Evolutionary conservation across 495 filamentous ascomycete species (phyloP).

Genomic region (Penicillium lagena): DNA sequence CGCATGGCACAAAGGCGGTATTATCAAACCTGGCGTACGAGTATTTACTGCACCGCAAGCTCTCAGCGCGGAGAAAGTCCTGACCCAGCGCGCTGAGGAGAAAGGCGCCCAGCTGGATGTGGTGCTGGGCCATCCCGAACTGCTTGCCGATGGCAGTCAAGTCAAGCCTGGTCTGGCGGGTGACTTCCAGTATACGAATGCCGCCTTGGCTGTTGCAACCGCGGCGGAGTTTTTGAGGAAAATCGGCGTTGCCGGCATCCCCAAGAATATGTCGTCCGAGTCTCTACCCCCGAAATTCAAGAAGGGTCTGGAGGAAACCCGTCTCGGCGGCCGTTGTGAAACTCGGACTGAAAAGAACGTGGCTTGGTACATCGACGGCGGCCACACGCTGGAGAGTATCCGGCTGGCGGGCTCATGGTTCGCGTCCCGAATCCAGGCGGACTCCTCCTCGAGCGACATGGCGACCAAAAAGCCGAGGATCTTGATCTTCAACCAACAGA

Average conservation of each 20-base stretch:
- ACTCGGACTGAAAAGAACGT: slow-evolving; percentile 60
- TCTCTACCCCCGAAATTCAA: slow-evolving; percentile 61
- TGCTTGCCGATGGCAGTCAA: slow-evolving; percentile 33
- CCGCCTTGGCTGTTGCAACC: slow-evolving; percentile 72
- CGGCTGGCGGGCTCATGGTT: slow-evolving; percentile 79
- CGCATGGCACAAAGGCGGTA: slow-evolving; percentile 95
- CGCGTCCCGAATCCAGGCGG: slow-evolving; percentile 41
- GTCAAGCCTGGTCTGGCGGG: slow-evolving; percentile 73
- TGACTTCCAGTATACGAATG: slow-evolving; percentile 81
- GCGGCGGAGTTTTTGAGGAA: slow-evolving; percentile 52
- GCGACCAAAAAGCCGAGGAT: slow-evolving; percentile 44
- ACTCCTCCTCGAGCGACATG: slow-evolving; percentile 40
- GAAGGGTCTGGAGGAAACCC: slow-evolving; percentile 66
- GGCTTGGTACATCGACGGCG: slow-evolving; percentile 85
- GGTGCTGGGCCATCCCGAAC: slow-evolving; percentile 55
- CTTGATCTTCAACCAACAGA: slow-evolving; percentile 95
- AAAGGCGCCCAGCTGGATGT: slow-evolving; percentile 54
- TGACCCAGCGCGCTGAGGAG: slow-evolving; percentile 64
- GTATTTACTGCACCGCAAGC: slow-evolving; percentile 74
- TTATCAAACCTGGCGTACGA: slow-evolving; percentile 67
- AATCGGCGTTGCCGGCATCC: slow-evolving; percentile 34
- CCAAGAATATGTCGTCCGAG: slow-evolving; percentile 39
- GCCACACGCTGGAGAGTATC: slow-evolving; percentile 86
- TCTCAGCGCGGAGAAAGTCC: slow-evolving; percentile 57
- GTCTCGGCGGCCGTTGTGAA: slow-evolving; percentile 80